Percentiles rank a stretch among this genome's conserved stretches.
These are phyloP conservation scores for Colletotrichum melonis DNA, from an alignment of 2,329 filamentous ascomycete genomes.

Conservation along the genomic window DNA sequence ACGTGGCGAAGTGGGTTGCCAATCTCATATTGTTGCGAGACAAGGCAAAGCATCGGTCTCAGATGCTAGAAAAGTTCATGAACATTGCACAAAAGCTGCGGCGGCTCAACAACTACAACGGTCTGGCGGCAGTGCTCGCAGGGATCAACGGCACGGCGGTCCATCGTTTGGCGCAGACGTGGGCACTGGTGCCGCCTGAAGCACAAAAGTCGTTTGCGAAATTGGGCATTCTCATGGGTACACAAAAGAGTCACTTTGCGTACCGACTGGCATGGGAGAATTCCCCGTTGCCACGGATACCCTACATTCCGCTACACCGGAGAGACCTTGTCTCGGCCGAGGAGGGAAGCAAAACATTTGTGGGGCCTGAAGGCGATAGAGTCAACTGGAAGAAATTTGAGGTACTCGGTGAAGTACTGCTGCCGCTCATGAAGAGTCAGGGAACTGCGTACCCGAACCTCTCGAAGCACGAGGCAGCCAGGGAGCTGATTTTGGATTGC, in stretches of 20 bases:
- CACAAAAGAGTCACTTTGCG: conserved; percentile 90
- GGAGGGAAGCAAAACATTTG: conserved; percentile 90
- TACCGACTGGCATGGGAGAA: conserved; percentile 99
- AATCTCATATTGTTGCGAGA: conserved; percentile 90
- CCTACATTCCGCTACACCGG: conserved; percentile 90
- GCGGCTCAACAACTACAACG: conserved; percentile 96
- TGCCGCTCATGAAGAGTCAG: conserved; percentile 93
- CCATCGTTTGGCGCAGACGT: conserved; percentile 83
- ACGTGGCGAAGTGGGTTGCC: conserved; percentile 83
- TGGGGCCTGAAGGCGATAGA: conserved; percentile 77
- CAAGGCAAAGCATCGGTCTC: conserved; percentile 93
- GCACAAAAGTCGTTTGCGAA: conserved; percentile 88
- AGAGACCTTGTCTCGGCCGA: conserved; percentile 92
- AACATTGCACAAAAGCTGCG: conserved; percentile 86
- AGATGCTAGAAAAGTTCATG: conserved; percentile 97
- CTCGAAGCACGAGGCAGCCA: conserved; percentile 74
- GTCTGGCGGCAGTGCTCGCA: conserved; percentile 91
- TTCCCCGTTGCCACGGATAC: conserved; percentile 88
- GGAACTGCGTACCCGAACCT: conserved; percentile 83
- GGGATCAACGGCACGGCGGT: conserved; percentile 91
- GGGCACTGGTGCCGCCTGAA: conserved; percentile 77
- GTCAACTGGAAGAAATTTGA: conserved; percentile 99
- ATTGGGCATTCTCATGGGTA: conserved; percentile 91
- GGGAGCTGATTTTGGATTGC: conserved; percentile 83
- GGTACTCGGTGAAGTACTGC: conserved; percentile 89